Percentiles rank a stretch among this genome's conserved stretches.
Evolutionary conservation across 495 filamentous ascomycete species (phyloP).

Genomic region (Penicillium cosmopolitanum): DNA sequence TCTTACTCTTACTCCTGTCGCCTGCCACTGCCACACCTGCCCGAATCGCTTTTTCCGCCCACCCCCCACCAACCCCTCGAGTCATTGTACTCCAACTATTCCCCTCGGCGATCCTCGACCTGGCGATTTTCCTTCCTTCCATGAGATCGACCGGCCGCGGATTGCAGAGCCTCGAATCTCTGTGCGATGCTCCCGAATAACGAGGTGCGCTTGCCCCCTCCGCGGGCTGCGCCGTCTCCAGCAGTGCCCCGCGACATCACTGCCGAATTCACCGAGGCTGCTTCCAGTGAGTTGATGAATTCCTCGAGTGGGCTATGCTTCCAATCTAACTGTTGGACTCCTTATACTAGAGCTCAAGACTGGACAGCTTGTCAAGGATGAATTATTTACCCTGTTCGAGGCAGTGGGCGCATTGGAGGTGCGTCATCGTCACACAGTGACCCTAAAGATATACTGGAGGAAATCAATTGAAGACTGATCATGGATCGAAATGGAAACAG

Average conservation of each 20-base stretch:
- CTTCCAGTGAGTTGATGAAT: conserved; percentile 58
- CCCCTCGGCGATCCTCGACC: background rate
- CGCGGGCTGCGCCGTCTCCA: conserved; percentile 49
- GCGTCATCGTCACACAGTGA: conserved; percentile 31
- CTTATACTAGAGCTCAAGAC: conserved; percentile 63
- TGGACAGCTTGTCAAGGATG: conserved; percentile 92
- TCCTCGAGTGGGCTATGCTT: background rate
- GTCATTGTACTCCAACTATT: conserved; percentile 8
- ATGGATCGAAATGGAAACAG: conserved; percentile 47
- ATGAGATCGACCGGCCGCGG: conserved; percentile 34
- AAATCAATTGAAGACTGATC: conserved; percentile 14
- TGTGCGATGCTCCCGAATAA: conserved; percentile 45
- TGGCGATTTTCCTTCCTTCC: conserved; percentile 6
- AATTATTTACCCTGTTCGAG: conserved; percentile 89
- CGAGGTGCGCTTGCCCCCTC: conserved; percentile 37
- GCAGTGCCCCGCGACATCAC: conserved; percentile 76
- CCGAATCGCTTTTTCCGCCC: conserved; percentile 32
- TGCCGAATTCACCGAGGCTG: conserved; percentile 69
- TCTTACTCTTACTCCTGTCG: conserved; percentile 10
- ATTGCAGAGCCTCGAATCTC: conserved; percentile 31
- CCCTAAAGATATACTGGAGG: conserved; percentile 8
- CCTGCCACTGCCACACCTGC: conserved; percentile 3
- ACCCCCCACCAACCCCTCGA: conserved; percentile 25
- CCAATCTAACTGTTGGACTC: conserved; percentile 16
- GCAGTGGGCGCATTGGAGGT: conserved; percentile 95